Evolutionary conservation across 148 eudicot species (phyloP).

Genomic region (Cornus kousa): DNA sequence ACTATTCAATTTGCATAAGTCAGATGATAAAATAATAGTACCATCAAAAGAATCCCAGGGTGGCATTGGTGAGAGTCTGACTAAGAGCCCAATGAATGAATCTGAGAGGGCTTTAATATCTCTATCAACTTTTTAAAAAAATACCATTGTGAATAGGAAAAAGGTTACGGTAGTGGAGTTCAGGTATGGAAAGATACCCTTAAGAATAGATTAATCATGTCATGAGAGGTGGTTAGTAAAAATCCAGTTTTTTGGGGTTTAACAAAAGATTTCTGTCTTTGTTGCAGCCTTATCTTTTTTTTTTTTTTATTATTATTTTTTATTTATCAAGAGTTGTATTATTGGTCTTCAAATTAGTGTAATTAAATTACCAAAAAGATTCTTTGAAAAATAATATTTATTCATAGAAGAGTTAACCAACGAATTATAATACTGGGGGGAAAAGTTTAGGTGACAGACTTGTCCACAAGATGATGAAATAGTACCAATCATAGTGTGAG

Average conservation of each 20-base stretch:
- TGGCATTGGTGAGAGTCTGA: conserved; percentile 49
- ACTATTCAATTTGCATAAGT: conserved; percentile 10
- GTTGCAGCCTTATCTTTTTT: conserved; percentile 23
- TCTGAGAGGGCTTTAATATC: conserved; percentile 22
- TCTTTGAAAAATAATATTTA: conserved; percentile 33
- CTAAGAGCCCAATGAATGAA: conserved; percentile 50
- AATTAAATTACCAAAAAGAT: conserved; percentile 33
- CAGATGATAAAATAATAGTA: not conserved
- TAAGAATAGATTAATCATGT: conserved; percentile 18
- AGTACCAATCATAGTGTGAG: conserved; percentile 11
- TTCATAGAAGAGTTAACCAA: conserved; percentile 29
- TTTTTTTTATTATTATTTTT: no score
- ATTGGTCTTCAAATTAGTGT: conserved; percentile 27
- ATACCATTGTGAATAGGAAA: conserved; percentile 11
- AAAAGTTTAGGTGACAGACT: conserved; percentile 21
- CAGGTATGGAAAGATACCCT: conserved; percentile 27
- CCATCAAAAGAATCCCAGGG: conserved; percentile 55
- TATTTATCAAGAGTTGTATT: conserved; percentile 22
- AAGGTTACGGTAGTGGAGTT: conserved; percentile 39
- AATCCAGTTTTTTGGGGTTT: conserved; percentile 7
- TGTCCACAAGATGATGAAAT: not conserved
- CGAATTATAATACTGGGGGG: conserved; percentile 9
- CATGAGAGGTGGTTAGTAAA: conserved; percentile 23
- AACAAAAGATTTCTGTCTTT: conserved; percentile 18
- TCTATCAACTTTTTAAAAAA: not conserved